These are phyloP conservation scores for Debaryomyces nepalensis DNA, from an alignment of 1,139 yeast genomes.

Conservation along the genomic window DNA sequence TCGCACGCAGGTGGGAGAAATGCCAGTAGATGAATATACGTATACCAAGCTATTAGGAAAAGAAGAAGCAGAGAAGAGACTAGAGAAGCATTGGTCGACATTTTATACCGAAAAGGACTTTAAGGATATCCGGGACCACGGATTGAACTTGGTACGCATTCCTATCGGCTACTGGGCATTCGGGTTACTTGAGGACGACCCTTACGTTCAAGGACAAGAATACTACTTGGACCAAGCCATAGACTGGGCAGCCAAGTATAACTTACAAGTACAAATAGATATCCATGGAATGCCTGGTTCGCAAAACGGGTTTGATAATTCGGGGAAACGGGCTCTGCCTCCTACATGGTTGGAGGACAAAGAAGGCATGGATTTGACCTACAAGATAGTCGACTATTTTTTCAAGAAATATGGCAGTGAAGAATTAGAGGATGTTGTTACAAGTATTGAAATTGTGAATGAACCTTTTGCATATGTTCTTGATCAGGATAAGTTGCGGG, in stretches of 20 bases:
- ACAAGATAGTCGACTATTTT: slow-evolving; percentile 23
- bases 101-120: slow-evolving; percentile 28
- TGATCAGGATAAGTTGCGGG: slow-evolving; percentile 21
- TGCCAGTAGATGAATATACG: slow-evolving; percentile 30
- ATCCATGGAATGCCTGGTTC: slow-evolving; percentile 36
- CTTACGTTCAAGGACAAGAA: slow-evolving; percentile 31
- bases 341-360: slow-evolving; percentile 20
- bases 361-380: slow-evolving; percentile 22
- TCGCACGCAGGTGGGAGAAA: slow-evolving; percentile 15
- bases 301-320: slow-evolving; percentile 36
- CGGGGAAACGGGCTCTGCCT: slow-evolving; percentile 23
- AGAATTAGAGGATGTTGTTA: slow-evolving; percentile 14
- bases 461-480: slow-evolving; percentile 28
- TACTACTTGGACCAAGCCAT: slow-evolving; percentile 28
- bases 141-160: slow-evolving; percentile 29
- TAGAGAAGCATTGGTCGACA: slow-evolving; percentile 26
- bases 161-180: slow-evolving; percentile 38
- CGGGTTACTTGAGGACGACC: slow-evolving; percentile 24
- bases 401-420: slow-evolving; percentile 26
- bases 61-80: slow-evolving; percentile 15
- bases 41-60: slow-evolving; percentile 21
- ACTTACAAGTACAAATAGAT: slow-evolving; percentile 27
- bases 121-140: slow-evolving; percentile 22
- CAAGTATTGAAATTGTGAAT: slow-evolving; percentile 30
- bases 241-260: slow-evolving; percentile 26